A percentile compares a stretch with the other conserved stretches of the same genome.
Conservation (phyloP, 2,329 filamentous ascomycete species). For the Fonsecaea multimorphosa region DNA sequence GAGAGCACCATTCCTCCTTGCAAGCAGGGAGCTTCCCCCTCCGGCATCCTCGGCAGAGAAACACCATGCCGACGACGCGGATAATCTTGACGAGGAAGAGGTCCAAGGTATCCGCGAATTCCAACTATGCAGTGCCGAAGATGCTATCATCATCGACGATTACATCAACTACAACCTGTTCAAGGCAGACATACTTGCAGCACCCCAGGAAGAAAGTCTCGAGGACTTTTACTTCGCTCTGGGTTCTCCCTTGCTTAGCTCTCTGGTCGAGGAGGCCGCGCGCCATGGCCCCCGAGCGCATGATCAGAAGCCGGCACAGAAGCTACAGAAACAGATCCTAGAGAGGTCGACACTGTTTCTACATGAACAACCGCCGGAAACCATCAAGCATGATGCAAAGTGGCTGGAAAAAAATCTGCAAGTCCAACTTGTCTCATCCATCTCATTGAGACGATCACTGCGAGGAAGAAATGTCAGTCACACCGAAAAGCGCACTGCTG, state of each 20-base stretch:
- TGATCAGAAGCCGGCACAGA: slow-evolving; percentile 71
- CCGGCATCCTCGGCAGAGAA: slow-evolving; percentile 35
- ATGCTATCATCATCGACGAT: slow-evolving; percentile 83
- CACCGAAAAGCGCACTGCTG: slow-evolving; percentile 76
- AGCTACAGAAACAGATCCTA: slow-evolving; percentile 78
- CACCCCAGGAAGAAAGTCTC: slow-evolving; percentile 85
- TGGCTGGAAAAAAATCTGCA: slow-evolving; percentile 88
- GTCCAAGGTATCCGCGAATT: slow-evolving; percentile 74
- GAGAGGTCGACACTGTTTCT: slow-evolving; percentile 90
- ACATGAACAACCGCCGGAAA: slow-evolving; percentile 77
- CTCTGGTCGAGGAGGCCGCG: slow-evolving; percentile 77
- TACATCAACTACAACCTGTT: slow-evolving; percentile 89
- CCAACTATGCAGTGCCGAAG: slow-evolving; percentile 72
- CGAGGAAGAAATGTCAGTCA: slow-evolving; percentile 72
- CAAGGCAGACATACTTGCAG: slow-evolving; percentile 80
- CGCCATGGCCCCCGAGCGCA: slow-evolving; percentile 70
- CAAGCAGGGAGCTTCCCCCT: slow-evolving; percentile 73
- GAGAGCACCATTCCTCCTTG: slow-evolving; percentile 76
- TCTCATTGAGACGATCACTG: slow-evolving; percentile 78
- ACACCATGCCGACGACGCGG: slow-evolving; percentile 43
- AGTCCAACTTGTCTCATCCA: slow-evolving; percentile 77
- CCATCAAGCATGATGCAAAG: slow-evolving; percentile 82
- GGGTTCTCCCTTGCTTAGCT: slow-evolving; percentile 76
- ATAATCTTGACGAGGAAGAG: slow-evolving; percentile 64
- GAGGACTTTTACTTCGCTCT: slow-evolving; percentile 85